These are phyloP conservation scores for Hymenotorrendiella dingleyae DNA, from an alignment of 2,329 filamentous ascomycete species.

Conservation along the genomic window DNA sequence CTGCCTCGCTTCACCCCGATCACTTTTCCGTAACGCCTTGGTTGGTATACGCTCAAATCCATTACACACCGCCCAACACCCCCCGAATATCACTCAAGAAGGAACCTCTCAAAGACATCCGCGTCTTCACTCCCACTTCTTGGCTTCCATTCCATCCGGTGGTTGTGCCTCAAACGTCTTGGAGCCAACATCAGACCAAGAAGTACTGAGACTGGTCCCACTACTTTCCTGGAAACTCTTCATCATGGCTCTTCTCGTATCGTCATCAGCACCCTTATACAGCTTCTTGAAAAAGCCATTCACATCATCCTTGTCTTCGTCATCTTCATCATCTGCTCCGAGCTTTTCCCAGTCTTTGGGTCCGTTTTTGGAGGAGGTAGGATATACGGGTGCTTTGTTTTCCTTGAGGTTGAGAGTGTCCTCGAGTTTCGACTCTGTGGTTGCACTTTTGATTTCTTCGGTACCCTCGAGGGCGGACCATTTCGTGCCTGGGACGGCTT, in stretches of 20 bases:
- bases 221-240: conserved; percentile 95
- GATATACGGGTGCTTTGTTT: conserved; percentile 58
- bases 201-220: conserved; percentile 85
- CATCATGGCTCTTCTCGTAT: conserved; percentile 90
- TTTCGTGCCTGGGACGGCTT: conserved; percentile 48
- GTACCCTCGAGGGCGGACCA: conserved; percentile 26
- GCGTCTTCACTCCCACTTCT: conserved; percentile 9
- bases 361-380: conserved; percentile 77
- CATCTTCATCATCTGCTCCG: conserved; percentile 45
- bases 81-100: no score
- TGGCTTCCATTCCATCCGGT: conserved; percentile 52
- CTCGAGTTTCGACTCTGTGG: not conserved
- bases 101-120: no score
- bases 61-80: no score
- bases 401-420: conserved; percentile 15
- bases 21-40: no score
- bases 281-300: conserved; percentile 87
- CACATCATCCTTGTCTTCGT: conserved; percentile 55
- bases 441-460: conserved; percentile 10
- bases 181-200: conserved; percentile 76
- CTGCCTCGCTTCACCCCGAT: no score
- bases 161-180: conserved; percentile 66
- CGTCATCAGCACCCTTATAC: conserved; percentile 68
- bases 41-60: no score
- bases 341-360: conserved; percentile 92